phyloP scores from a whole-genome alignment of 352 stramenopile genomes.

The Aphanomyces cochlioides region DNA sequence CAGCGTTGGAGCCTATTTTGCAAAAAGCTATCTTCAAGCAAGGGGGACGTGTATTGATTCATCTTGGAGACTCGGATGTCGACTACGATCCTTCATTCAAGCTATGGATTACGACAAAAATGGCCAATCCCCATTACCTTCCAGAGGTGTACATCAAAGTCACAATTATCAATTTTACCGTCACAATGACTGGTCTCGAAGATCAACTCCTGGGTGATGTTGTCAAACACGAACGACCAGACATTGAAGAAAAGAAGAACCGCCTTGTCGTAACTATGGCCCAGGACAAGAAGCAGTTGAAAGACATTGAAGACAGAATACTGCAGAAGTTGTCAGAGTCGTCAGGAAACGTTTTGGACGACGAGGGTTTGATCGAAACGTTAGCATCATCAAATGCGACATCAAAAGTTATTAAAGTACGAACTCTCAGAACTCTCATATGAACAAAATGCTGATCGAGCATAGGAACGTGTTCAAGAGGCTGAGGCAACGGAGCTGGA shows the following conservation, averaged over 20 bases:
- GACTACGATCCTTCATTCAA: slow-evolving; percentile 92
- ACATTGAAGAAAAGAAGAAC: slow-evolving; percentile 94
- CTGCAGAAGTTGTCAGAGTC: slow-evolving; percentile 89
- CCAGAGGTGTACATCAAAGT: slow-evolving; percentile 96
- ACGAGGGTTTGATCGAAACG: slow-evolving; percentile 87
- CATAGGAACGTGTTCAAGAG: slow-evolving; percentile 82
- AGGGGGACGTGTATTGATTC: slow-evolving; percentile 82
- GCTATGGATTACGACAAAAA: slow-evolving; percentile 91
- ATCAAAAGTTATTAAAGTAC: slow-evolving; percentile 69
- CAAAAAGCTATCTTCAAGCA: slow-evolving; percentile 93
- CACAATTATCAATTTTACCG: slow-evolving; percentile 95
- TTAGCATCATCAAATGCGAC: slow-evolving; percentile 83
- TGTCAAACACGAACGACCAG: slow-evolving; percentile 86
- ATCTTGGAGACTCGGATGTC: slow-evolving; percentile 88
- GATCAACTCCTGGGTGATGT: slow-evolving; percentile 91
- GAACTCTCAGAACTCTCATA: too few relatives aligned
- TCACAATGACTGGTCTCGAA: slow-evolving; percentile 92
- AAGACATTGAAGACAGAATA: slow-evolving; percentile 92
- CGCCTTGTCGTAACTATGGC: slow-evolving; percentile 91
- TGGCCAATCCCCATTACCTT: slow-evolving; percentile 92
- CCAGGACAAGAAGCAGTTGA: slow-evolving; percentile 89
- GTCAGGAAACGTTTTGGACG: slow-evolving; percentile 89
- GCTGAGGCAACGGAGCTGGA: slow-evolving; percentile 87
- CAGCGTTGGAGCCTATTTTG: slow-evolving; percentile 88
- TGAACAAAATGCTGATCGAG: neutral